Conservation (phyloP, 805 yeast genomes). For the Cyberlindnera petersonii region DNA sequence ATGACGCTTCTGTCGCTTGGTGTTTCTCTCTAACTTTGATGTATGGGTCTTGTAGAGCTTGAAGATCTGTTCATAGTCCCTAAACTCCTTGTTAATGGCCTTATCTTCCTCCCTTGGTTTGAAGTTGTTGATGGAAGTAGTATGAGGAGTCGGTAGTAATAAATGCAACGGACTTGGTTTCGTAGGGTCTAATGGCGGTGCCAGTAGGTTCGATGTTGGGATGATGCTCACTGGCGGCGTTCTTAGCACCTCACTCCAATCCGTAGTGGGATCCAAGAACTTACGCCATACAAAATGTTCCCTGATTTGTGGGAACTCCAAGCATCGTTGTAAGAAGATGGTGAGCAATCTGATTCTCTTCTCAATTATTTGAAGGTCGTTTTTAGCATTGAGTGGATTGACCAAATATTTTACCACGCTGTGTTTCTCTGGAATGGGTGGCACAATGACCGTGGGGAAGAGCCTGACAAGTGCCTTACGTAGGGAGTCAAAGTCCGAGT, state of each 20-base stretch:
- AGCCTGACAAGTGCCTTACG: conserved; percentile 63
- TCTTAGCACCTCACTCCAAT: conserved; percentile 72
- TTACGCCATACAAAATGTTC: conserved; percentile 61
- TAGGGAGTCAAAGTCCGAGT: conserved; percentile 87
- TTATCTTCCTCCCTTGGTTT: conserved; percentile 20
- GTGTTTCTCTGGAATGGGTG: conserved; percentile 93
- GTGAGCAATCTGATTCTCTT: conserved; percentile 73
- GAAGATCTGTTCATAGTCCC: conserved; percentile 27
- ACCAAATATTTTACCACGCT: conserved; percentile 46
- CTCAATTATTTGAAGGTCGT: conserved; percentile 46
- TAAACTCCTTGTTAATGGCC: conserved; percentile 18
- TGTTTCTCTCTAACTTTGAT: conserved; percentile 18
- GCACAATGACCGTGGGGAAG: conserved; percentile 79
- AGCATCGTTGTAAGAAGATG: conserved; percentile 75
- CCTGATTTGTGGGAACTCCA: conserved; percentile 50
- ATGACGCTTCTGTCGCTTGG: conserved; percentile 31
- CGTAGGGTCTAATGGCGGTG: conserved; percentile 60
- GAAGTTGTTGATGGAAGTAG: conserved; percentile 30
- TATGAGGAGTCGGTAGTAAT: conserved; percentile 57
- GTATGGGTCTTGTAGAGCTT: conserved; percentile 24
- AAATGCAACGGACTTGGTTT: conserved; percentile 56
- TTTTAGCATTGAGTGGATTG: conserved; percentile 41
- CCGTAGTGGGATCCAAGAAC: conserved; percentile 80
- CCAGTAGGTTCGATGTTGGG: conserved; percentile 49
- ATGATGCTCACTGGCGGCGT: conserved; percentile 52